These are phyloP conservation scores for Colletotrichum magnum DNA, from an alignment of 2,329 filamentous ascomycete genomes.

Conservation along the genomic window DNA sequence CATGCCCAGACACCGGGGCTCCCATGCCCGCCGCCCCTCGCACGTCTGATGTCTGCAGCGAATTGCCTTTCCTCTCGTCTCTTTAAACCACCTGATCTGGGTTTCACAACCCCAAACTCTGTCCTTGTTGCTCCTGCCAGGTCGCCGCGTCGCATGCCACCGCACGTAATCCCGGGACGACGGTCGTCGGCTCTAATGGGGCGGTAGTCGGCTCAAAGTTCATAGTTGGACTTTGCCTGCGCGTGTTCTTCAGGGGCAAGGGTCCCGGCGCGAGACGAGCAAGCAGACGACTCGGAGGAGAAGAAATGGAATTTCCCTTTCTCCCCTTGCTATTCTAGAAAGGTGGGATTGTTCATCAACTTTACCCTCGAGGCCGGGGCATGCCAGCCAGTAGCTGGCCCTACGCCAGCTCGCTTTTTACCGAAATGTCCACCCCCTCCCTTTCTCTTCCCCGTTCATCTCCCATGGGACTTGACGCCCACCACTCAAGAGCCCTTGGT, in stretches of 20 bases:
- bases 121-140: constrained; percentile 14
- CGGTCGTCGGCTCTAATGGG: not conserved
- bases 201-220: too few relatives aligned
- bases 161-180: constrained; percentile 7
- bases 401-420: not conserved
- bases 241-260: constrained; percentile 6
- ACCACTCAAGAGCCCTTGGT: constrained; percentile 20
- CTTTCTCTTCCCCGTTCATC: constrained; percentile 12
- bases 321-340: too few relatives aligned
- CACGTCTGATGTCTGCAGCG: constrained; percentile 14
- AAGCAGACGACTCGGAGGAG: constrained; percentile 7
- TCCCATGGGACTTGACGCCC: constrained; percentile 13
- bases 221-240: too few relatives aligned
- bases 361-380: constrained; percentile 8
- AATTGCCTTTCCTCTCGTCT: constrained; percentile 8
- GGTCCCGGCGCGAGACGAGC: not conserved
- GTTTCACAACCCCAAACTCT: constrained; percentile 39
- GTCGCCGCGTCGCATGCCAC: not conserved
- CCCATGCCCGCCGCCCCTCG: constrained; percentile 10
- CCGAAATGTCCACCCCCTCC: constrained; percentile 11
- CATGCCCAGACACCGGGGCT: constrained; percentile 10
- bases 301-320: too few relatives aligned
- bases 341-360: constrained; percentile 25
- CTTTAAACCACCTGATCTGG: constrained; percentile 22
- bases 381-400: constrained; percentile 24